Base-by-base conservation (phyloP, 2,329 filamentous ascomycete genomes). In the Penicillium sp. region DNA sequence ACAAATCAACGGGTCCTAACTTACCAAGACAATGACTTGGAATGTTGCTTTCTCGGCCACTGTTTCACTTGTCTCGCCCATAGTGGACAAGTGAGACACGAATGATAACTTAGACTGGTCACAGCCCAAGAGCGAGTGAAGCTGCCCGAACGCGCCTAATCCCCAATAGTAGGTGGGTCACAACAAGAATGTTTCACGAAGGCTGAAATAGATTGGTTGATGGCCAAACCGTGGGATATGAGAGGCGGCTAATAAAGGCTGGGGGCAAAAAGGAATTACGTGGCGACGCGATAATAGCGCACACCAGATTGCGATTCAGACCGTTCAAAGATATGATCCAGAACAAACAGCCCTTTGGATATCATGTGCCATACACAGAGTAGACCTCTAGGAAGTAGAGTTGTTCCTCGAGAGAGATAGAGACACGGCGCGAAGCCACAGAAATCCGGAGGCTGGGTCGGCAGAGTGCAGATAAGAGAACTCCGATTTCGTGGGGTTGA, bases 21-120 rank as follows among this genome's bases (percentile, higher is more conserved):
- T 79, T 78, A 91, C 88, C 79, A 91, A 74, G 58, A 91, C 81
- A 76, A 91, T 90, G 46, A 91, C 86, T 75, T 91, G 87, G 75
- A 91, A 76, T 40, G 84, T 84, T 71, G 84, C 63, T 31, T 63
- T 65, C 19, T 69, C 62, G 41, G 65, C 61, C 64, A 66, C 66
- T 57, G 33, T 62, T 47, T 16, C 34, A 39, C 27, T 38, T 34
- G 31, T 38, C 34, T 49, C 44, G 16, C n/a, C 19, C 33, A 25
- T 43, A 10, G 7, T 31, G 16, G 49, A 33, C 2, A 16, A 23
- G 40, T 51, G 59, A 63, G 50, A 61, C 55, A 55, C 41, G 15
- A 45, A 31, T n/a, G 16, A 40, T 27, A 15, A 27, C 16, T 34
- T 43, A 27, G 39, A 33, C 16, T 38, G 34, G 29, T 23, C 8